Evolutionary conservation across 371 early-diverging fungal species (phyloP), one percentile per base, ranked within the genome.

Genomic region (Rhizopus arrhizus): DNA sequence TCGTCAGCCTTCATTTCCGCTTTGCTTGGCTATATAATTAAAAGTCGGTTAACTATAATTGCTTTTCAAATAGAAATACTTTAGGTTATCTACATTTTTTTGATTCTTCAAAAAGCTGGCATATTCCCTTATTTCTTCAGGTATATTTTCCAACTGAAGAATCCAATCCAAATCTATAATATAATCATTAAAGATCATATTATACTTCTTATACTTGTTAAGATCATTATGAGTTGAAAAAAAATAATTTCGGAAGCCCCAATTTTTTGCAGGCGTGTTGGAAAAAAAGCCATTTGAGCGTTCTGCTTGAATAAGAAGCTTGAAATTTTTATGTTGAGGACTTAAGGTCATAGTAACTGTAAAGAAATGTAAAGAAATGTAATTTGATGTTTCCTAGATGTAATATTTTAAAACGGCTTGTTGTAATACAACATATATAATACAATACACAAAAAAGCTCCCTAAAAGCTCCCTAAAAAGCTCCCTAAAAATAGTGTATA

Each of bases 121-220:
- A 13, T 51, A 15, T 3, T 51, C 34, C 32, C 13, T 15, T 22
- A 33, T 32, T 31, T n/a, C n/a, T 12, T 13, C 7, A 29, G 11
- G 46, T 8, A 46, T 8, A 13, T 10, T 13, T 8, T 15, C 8
- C 6, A 13, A 38, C 28, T 53, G 34, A 54, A 38, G 31, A 40
- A 54, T 8, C 54, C 56, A 56, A 43, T 56, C 56, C 22, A 56
- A 45, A 33, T 56, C 56, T 43, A 16, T 43, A 45, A 45, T 29
- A 43, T 56, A 56, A 34, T 29, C 46, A 6, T 32, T 45, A 31
- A 33, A 29, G 45, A 56, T 33, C 10, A 34, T 7, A n/a, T 46
- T 56, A 45, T 43, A 56, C 42, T 56, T 56, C 32, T 56, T 56
- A 45, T 45, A 36, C 31, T 56, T 56, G 32, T 56, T 56, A 10